Conservation (phyloP, 2,329 filamentous ascomycete species). For the Pseudogymnoascus sp. region DNA sequence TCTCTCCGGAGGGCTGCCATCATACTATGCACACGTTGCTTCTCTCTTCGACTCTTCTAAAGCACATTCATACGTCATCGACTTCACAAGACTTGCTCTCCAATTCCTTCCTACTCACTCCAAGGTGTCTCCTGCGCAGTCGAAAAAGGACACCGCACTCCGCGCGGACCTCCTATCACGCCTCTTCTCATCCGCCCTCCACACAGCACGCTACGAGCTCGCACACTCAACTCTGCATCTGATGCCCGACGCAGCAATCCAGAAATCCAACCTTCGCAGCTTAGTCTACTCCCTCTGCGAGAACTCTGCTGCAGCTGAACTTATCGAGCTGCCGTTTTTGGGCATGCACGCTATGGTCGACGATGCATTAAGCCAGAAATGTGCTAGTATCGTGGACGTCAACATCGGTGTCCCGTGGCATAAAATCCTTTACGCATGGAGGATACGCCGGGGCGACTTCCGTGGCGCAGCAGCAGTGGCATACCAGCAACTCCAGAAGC, state of each 20-base stretch:
- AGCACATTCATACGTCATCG: constrained; percentile 71
- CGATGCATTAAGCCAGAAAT: constrained; percentile 64
- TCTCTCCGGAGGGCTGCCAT: constrained; percentile 64
- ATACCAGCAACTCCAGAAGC: constrained; percentile 55
- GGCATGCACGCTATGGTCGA: constrained; percentile 74
- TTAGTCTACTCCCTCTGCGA: constrained; percentile 65
- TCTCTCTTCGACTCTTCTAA: constrained; percentile 72
- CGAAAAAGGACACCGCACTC: constrained; percentile 14
- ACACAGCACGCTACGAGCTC: constrained; percentile 70
- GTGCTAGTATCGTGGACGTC: constrained; percentile 60
- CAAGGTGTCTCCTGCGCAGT: constrained; percentile 12
- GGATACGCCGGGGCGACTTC: constrained; percentile 71
- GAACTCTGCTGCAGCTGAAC: constrained; percentile 54
- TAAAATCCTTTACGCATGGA: constrained; percentile 85
- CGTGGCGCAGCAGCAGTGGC: constrained; percentile 64
- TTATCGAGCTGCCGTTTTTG: constrained; percentile 72
- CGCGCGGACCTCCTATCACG: constrained; percentile 70
- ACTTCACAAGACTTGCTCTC: constrained; percentile 71
- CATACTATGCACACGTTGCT: constrained; percentile 82
- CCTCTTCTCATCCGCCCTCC: constrained; percentile 73
- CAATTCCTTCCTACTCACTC: constrained; percentile 43
- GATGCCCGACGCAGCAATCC: constrained; percentile 64
- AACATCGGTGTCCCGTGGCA: constrained; percentile 64
- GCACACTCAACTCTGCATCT: constrained; percentile 73
- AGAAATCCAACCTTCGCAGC: constrained; percentile 61